A percentile compares a stretch with the other conserved stretches of the same genome.
phyloP scores from a whole-genome alignment of 768 basidiomycete genomes.

The Albatrellus ellisii region DNA sequence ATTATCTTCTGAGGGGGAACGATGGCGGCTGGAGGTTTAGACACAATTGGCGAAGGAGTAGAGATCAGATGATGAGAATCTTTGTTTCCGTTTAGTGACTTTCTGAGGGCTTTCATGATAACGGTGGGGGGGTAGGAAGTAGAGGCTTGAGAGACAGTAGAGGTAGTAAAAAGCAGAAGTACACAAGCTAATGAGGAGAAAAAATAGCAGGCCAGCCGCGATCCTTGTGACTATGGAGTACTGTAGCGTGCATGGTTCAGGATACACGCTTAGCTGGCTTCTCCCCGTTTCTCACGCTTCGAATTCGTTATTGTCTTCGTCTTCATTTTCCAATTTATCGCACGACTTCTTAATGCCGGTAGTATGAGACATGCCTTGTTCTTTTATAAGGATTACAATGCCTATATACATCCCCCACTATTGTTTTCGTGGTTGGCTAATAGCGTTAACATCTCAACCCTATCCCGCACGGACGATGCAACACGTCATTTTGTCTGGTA shows the following conservation, averaged over 20 bases:
- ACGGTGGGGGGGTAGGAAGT: constrained; percentile 6
- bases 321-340: no score
- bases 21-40: constrained; percentile 57
- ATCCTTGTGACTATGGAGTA: constrained; percentile 1
- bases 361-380: no score
- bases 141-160: constrained; percentile 13
- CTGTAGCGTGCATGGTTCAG: background rate
- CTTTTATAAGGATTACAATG: no score
- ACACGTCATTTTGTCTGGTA: no score
- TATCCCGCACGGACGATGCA: no score
- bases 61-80: constrained; percentile 59
- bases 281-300: constrained; percentile 8
- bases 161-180: constrained; percentile 16
- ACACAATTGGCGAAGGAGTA: constrained; percentile 48
- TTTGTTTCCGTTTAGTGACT: constrained; percentile 64
- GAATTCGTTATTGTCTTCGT: no score
- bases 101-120: constrained; percentile 72
- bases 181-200: constrained; percentile 14
- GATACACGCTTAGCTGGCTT: background rate
- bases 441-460: no score
- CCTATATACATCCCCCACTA: no score
- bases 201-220: constrained; percentile 16
- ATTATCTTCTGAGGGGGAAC: constrained; percentile 93
- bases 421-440: no score
- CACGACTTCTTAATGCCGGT: no score